Evolutionary conservation across 805 yeast genomes (phyloP), one percentile per base, ranked within the genome.

Genomic region (Metschnikowia lochheadii): DNA sequence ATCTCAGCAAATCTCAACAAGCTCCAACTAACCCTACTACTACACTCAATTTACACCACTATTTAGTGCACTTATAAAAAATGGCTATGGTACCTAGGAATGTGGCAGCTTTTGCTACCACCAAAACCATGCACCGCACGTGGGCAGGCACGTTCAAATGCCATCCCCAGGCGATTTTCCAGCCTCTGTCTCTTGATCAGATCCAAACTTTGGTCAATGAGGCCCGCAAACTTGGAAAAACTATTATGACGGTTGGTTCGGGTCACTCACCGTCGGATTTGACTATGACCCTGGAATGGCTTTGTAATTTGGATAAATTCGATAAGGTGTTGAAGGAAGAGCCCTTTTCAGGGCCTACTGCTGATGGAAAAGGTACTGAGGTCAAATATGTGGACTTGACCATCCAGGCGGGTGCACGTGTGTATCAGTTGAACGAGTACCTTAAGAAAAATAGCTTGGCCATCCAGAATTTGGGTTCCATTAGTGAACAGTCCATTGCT

Each of bases 231-330:
- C 63, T 72, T 21, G 71, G 76, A 17, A 85, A 82, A 57, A 87
- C 96, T 15, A 69, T 92, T 49, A 84, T 87, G 77, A 81, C 87
- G 1, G 91, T 88, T 7, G 99, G 99, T 0, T 82, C 96, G 0
- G 97, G 96, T 32, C 98, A 94, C 65, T 90, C 97, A 6, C 99
- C 99, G 0, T 86, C 95, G 40, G 91, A 84, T 62, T 70, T 94
- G 69, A 89, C 96, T 48, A 84, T 90, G 85, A 87, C 96, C 3
- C 70, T 75, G 32, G 94, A 87, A 51, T 91, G 97, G 96, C 70
- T 94, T 17, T 80, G 95, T 55, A 91, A 88, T 64, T 75, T 92
- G 61, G 98, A 92, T 67, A 81, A 81, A 50, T 78, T 87, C 64
- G 80, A 82, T 64, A 61, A 66, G n/a, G 81, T 89, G 17, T 57